phyloP scores from a whole-genome alignment of 2,329 filamentous ascomycete species.

The Hypoxylon sp. region DNA sequence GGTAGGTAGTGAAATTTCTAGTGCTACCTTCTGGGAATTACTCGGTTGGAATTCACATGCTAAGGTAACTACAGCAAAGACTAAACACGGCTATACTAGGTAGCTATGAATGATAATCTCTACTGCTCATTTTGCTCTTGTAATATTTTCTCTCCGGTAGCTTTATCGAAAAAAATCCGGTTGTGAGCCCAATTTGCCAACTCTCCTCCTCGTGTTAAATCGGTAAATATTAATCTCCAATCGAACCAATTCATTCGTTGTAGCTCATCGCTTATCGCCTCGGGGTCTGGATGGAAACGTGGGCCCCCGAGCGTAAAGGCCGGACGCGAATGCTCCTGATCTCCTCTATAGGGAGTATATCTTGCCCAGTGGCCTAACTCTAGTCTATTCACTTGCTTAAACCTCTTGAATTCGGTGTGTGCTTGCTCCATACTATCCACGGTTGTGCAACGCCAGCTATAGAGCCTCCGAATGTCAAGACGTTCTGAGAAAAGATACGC shows the following conservation, averaged over 20 bases:
- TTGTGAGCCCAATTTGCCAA: background rate
- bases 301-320: background rate
- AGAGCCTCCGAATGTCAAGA: background rate
- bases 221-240: too few species aligned
- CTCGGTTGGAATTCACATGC: too few species aligned
- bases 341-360: too few species aligned
- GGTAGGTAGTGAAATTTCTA: too few species aligned
- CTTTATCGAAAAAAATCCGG: background rate
- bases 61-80: too few species aligned
- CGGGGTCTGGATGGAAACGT: slow-evolving; percentile 10
- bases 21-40: too few species aligned
- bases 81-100: background rate
- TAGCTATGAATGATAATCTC: background rate
- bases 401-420: background rate
- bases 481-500: too few species aligned
- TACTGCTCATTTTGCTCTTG: background rate
- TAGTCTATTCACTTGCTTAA: background rate
- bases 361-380: too few species aligned
- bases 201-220: background rate
- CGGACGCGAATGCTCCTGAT: too few species aligned
- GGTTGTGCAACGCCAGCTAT: background rate
- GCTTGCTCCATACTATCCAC: background rate
- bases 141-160: background rate
- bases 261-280: slow-evolving; percentile 6
- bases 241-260: background rate